Evolutionary conservation across 192 early-diverging fungal species (phyloP), one percentile per base, ranked within the genome.

Genomic region (Umbelopsis sp.): DNA sequence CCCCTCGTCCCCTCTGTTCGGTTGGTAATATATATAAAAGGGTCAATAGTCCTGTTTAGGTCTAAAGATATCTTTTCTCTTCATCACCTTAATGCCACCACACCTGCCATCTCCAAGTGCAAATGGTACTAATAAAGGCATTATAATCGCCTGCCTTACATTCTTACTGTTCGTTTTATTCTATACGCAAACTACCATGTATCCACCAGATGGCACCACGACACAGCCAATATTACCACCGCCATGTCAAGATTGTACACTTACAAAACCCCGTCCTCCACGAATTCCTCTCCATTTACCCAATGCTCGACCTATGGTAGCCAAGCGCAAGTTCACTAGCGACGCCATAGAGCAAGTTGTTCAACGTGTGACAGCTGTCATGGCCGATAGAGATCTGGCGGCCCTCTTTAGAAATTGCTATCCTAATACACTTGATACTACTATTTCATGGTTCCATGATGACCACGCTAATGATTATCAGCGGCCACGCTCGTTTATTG

Each of bases 341-440:
- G 62, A 72, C 2, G 78, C 79, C 3, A 74, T 90, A 25, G 88
- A 90, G 41, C 53, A 78, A 16, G 76, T 74, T 11, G 75, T 90
- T 16, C 22, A 32, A 5, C 52, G 77, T 25, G 45, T 77, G 7
- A 78, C 77, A 16, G 52, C 68, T 11, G 24, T 50, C 0, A 86
- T 90, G 45, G 65, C 41, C 21, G 85, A 90, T 71, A 79, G 76
- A 11, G 88, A 88, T 71, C 78, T 87, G 66, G 72, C 68, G 12
- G 77, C 73, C 31, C 71, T 92, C 24, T 88, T 92, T 49, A 65
- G 74, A 71, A 91, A 89, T 65, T 87, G 84, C 59, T 86, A 87
- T 43, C 84, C 90, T 26, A 92, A 92, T 75, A 91, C 91, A 22
- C 51, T 83, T 31, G 91, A 92, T 78, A 92, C 91, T 1, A 91